Base-by-base conservation (phyloP, 208 protist species). In the Wallacemonas sp. region DNA sequence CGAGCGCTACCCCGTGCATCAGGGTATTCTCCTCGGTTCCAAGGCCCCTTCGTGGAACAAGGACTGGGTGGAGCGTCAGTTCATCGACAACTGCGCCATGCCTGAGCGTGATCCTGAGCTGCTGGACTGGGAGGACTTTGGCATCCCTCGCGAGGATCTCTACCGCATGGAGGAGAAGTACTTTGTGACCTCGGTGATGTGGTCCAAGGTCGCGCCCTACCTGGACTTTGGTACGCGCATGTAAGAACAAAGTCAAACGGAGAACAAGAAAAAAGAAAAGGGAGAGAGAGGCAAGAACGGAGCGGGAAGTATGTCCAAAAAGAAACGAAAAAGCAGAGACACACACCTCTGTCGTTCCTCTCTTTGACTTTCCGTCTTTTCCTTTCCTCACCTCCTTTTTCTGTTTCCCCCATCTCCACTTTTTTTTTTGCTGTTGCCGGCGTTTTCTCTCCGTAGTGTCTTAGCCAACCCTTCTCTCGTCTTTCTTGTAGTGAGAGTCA, bases 101-200 rank as follows among this genome's bases (percentile, higher is more conserved):
- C 91, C 91, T 8, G 87, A 96, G 74, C 87, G 87, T 49, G 91
- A 96, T 67, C 91, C 91, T 1, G 86, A 96, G 33, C 52, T 96
- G 79, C 72, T 96, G 2, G 91, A 96, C 70, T 96, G 91, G 91
- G 91, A 96, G 74, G 91, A 96, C 75, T 92, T 96, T 77, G 91
- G 91, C 55, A 96, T 96, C 54, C 87, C 87, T 1, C 87, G 83
- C 39, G 91, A 96, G 77, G 91, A 96, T 54, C 75, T 96, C 4
- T 96, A 94, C 71, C 79, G 91, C 31, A 89, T 96, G 81, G 91
- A 96, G 76, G 87, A 96, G 77, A 91, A 92, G 71, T 96, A 94
- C 75, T 96, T 96, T 68, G 84, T 96, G 46, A 93, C 91, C 12
- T 91, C 87, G 0, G 73, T 76, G 22, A 94, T 94, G 84, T 96